Evolutionary conservation across 257 asterid species (phyloP), one percentile per base, ranked within the genome.

Genomic region (Rauvolfia tetraphylla): DNA sequence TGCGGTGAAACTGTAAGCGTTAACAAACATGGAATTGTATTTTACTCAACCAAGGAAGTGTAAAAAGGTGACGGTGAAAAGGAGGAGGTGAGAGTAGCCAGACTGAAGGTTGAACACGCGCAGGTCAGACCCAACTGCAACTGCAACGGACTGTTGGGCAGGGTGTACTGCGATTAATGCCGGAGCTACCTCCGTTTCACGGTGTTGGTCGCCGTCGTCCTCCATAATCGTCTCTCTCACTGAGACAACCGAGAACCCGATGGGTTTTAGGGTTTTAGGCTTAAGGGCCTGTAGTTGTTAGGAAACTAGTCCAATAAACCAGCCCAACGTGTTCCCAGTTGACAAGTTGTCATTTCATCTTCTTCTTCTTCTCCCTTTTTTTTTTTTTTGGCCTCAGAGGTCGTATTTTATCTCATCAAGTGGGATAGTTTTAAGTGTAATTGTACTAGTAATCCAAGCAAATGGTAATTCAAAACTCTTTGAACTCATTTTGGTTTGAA

Each of bases 161-260:
- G 93, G 96, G 54, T 95, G 97, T 62, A 93, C 79, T 12, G 97
- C 91, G 71, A 95, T 86, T 69, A 87, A 83, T 3, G 97, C 97
- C 22, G 99, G 97, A 48, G 97, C 95, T 1, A 88, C 95, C 85
- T 93, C 97, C 18, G 84, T 73, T 80, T 90, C 97, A 57, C 86
- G 90, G 85, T 83, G 86, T 75, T 84, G 86, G 75, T 87, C 90
- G 80, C 63, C 93, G 67, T 90, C 96, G 85, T 87, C 96, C 75
- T 90, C 96, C 97, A 92, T 90, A 67, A 1, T 77, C 51, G 22
- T 58, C 57, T 72, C 25, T 36, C 1, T 54, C 11, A 22, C 57
- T 46, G n/a, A 15, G 58, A 22, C 0, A n/a, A n/a, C n/a, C n/a
- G n/a, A 17, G 31, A 25, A 15, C 29, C 63, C 25, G 58, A 41